A percentile compares a stretch with the other conserved stretches of the same genome.
These are phyloP conservation scores for Rhodamnia rubescens DNA, from an alignment of 345 rosid species.

Conservation along the genomic window DNA sequence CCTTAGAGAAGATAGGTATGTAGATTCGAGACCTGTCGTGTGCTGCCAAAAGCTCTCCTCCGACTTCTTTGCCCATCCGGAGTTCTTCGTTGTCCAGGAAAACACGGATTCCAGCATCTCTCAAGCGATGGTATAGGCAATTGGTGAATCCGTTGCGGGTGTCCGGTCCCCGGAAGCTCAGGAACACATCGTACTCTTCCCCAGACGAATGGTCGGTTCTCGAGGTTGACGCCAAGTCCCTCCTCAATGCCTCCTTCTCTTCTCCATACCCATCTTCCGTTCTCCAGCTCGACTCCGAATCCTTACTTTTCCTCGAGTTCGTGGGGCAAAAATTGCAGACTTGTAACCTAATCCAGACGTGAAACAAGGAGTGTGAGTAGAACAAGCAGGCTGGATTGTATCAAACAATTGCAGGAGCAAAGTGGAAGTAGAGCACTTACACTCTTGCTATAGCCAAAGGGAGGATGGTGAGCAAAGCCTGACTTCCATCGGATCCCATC, in stretches of 20 bases:
- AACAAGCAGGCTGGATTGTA: not conserved
- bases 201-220: not conserved
- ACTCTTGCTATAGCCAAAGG: too few relatives aligned
- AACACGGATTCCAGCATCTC: not conserved
- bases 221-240: not conserved
- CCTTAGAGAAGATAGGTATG: not conserved
- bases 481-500: too few relatives aligned
- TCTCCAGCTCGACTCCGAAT: not conserved
- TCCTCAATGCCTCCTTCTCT: not conserved
- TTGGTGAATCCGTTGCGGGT: not conserved
- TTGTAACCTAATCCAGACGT: not conserved
- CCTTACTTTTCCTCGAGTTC: not conserved
- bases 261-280: not conserved
- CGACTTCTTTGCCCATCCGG: not conserved
- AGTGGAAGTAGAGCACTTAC: not conserved
- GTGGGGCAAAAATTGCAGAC: not conserved
- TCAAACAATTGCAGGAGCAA: not conserved
- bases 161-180: not conserved
- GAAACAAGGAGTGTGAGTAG: not conserved
- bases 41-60: not conserved
- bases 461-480: too few relatives aligned
- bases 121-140: not conserved
- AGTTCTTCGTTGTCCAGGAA: not conserved
- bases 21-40: not conserved
- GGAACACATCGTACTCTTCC: not conserved